Evolutionary conservation across 2,329 filamentous ascomycete species (phyloP), one percentile per base, ranked within the genome.

Genomic region (Trichoderma sp.): DNA sequence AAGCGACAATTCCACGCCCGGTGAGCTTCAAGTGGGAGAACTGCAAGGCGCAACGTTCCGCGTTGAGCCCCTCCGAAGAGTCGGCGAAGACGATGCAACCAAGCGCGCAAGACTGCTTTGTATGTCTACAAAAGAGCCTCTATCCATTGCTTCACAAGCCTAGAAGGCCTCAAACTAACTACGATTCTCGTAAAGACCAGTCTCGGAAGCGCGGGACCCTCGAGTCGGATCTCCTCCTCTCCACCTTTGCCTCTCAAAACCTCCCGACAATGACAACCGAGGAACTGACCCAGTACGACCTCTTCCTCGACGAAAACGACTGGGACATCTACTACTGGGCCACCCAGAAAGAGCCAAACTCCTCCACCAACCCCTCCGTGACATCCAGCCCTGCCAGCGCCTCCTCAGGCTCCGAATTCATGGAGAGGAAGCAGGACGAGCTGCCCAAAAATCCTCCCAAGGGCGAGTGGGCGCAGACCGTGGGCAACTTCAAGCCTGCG

Each of bases 301-400:
- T 86, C 32, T 96, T 99, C 84, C 89, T 99, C 68, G 96, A 99
- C 81, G 96, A 99, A 83, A 99, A 99, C 81, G 96, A 99, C 83
- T 99, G 96, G 96, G 96, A 99, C 79, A 97, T 99, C 71, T 99
- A 99, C 85, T 99, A 99, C 86, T 99, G 96, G 96, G 93, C 92
- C 4, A 99, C 96, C 18, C 96, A 99, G 81, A 89, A 93, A 74
- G 79, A 80, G 72, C 74, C 88, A 39, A 79, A 83, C 65, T 83
- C 87, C 68, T 72, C 78, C 66, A 79, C 82, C 72, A 75, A 78
- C 75, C 76, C 78, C 59, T 69, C 79, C 71, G 72, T 75, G 55
- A 72, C 75, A 61, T 59, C 73, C 70, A 74, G 72, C 61, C 70
- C 74, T 16, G 71, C 76, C 66, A 71, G 77, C 69, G 74, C 73